phyloP scores from a whole-genome alignment of 2,329 filamentous ascomycete species.

The Penicillium sp. region DNA sequence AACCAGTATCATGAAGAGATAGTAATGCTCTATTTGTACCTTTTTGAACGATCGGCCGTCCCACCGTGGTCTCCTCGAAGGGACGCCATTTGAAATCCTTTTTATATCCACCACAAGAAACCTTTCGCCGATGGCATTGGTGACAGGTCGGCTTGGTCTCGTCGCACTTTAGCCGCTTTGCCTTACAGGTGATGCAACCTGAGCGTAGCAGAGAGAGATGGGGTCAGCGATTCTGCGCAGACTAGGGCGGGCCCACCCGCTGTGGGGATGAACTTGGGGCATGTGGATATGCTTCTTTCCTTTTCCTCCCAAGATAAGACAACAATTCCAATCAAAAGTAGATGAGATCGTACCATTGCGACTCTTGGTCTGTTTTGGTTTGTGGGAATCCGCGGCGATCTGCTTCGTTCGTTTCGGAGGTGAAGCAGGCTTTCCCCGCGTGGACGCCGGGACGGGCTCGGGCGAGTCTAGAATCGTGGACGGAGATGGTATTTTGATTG shows the following conservation, averaged over 20 bases:
- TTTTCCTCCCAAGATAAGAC: not conserved
- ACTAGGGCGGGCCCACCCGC: not conserved
- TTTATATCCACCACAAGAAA: slow-evolving; percentile 70
- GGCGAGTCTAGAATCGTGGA: slow-evolving; percentile 53
- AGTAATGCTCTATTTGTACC: slow-evolving; percentile 26
- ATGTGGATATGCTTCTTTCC: not conserved
- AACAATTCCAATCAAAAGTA: slow-evolving; percentile 14
- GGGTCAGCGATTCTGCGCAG: slow-evolving; percentile 27
- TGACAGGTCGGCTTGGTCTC: slow-evolving; percentile 69
- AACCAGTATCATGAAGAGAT: not conserved
- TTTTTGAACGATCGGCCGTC: slow-evolving; percentile 44
- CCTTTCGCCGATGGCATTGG: slow-evolving; percentile 66
- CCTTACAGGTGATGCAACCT: slow-evolving; percentile 75
- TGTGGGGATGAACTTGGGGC: not conserved
- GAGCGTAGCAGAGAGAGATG: slow-evolving; percentile 23
- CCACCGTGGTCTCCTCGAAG: slow-evolving; percentile 62
- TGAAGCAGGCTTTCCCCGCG: slow-evolving; percentile 30
- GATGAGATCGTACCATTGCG: slow-evolving; percentile 64
- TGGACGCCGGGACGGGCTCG: slow-evolving; percentile 26
- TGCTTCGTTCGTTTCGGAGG: slow-evolving; percentile 25
- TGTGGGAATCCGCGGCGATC: slow-evolving; percentile 39
- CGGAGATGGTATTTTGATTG: slow-evolving; percentile 62
- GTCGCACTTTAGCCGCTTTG: slow-evolving; percentile 72
- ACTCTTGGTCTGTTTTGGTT: slow-evolving; percentile 73
- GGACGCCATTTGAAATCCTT: slow-evolving; percentile 76